Evolutionary conservation across 257 asterid genomes (phyloP).

Genomic region (Solanum ahanhuiri): DNA sequence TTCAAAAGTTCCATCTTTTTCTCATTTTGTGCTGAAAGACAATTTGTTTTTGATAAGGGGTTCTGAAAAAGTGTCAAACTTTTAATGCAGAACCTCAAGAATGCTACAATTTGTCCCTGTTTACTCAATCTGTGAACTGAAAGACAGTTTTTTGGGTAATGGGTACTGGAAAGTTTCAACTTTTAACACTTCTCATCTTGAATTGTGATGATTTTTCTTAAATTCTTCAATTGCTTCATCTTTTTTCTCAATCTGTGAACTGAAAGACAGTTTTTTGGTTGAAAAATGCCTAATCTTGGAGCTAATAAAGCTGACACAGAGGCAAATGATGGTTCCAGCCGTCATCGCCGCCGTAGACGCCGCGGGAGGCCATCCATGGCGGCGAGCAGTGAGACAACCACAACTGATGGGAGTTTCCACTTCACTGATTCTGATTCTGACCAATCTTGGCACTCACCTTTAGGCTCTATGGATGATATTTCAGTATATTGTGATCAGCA

Average conservation of each 20-base stretch:
- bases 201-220: background rate
- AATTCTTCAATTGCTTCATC: background rate
- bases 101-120: background rate
- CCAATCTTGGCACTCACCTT: slow-evolving; percentile 13
- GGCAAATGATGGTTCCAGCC: background rate
- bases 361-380: slow-evolving; percentile 18
- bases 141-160: background rate
- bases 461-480: slow-evolving; percentile 13
- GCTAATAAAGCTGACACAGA: slow-evolving; percentile 12
- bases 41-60: background rate
- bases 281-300: slow-evolving; percentile 13
- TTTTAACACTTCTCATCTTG: background rate
- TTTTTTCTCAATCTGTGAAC: background rate
- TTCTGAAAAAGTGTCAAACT: background rate
- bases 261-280: background rate
- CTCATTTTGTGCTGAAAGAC: background rate
- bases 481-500: slow-evolving; percentile 1
- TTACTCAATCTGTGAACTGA: background rate
- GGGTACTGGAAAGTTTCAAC: background rate
- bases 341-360: slow-evolving; percentile 7
- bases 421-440: slow-evolving; percentile 31
- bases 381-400: slow-evolving; percentile 30
- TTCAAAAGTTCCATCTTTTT: background rate
- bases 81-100: background rate
- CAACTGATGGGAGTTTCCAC: slow-evolving; percentile 33